Conservation (phyloP, 2,329 filamentous ascomycete genomes). For the Aspergillus felis region DNA sequence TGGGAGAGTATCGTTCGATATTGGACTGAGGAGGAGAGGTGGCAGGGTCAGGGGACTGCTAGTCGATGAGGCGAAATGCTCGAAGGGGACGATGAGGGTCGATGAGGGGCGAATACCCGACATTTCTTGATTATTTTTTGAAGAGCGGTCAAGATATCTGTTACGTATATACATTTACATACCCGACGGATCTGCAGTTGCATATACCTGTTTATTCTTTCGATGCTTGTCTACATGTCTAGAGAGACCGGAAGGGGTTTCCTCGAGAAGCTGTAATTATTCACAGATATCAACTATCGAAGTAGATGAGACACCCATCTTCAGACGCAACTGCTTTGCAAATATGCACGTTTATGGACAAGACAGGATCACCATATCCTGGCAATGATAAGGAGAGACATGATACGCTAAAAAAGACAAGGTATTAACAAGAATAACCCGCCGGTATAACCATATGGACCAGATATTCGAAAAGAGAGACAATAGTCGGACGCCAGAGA, state of each 20-base stretch:
- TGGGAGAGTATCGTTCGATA: slow-evolving; percentile 47
- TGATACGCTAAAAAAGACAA: neutral
- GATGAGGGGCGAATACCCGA: neutral
- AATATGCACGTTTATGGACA: neutral
- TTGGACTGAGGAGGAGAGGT: slow-evolving; percentile 46
- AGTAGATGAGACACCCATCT: neutral
- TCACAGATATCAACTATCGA: neutral
- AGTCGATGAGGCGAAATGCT: neutral
- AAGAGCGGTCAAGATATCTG: neutral
- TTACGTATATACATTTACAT: neutral
- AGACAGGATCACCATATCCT: neutral
- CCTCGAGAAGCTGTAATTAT: neutral
- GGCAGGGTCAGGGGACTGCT: slow-evolving; percentile 29
- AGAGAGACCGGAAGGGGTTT: neutral
- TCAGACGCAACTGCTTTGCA: neutral
- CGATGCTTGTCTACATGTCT: neutral
- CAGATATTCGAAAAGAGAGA: neutral
- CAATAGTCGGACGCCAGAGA: neutral
- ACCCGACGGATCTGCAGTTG: neutral
- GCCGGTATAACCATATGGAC: neutral
- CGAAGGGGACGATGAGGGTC: too few relatives aligned
- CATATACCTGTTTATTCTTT: neutral
- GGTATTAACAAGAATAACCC: neutral
- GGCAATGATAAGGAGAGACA: neutral
- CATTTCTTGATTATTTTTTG: neutral